Evolutionary conservation across 2,329 filamentous ascomycete genomes (phyloP).

Genomic region (Alternaria hordeiaustralica): DNA sequence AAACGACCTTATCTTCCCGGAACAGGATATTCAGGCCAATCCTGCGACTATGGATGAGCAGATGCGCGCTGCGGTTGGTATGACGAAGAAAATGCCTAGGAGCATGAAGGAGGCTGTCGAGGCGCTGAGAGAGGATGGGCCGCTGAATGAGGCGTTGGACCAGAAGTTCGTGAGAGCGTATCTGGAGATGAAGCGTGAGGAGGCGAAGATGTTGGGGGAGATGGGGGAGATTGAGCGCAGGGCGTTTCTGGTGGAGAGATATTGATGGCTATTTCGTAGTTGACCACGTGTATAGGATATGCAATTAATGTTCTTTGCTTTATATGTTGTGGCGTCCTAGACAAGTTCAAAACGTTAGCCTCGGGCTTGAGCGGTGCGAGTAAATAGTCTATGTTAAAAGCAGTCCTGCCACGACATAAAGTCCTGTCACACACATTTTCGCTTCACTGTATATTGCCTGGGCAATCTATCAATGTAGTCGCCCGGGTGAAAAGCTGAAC

Average conservation of each 20-base stretch:
- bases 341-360: not conserved
- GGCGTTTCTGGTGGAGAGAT: slow-evolving; percentile 70
- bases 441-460: not conserved
- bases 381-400: not conserved
- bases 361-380: not conserved
- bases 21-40: slow-evolving; percentile 61
- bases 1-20: slow-evolving; percentile 52
- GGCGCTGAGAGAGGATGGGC: slow-evolving; percentile 58
- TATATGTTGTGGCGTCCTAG: not conserved
- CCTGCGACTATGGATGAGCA: slow-evolving; percentile 31
- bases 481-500: not conserved
- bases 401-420: not conserved
- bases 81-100: slow-evolving; percentile 62
- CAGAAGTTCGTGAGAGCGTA: slow-evolving; percentile 63
- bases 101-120: slow-evolving; percentile 63
- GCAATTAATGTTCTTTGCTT: not conserved
- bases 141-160: slow-evolving; percentile 57
- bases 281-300: not conserved
- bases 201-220: slow-evolving; percentile 58
- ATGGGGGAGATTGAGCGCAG: slow-evolving; percentile 59
- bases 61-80: slow-evolving; percentile 60
- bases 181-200: slow-evolving; percentile 63
- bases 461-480: not conserved
- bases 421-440: not conserved
- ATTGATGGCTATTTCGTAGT: slow-evolving; percentile 50